Percentiles rank a stretch among this genome's conserved stretches.
Evolutionary conservation across 2,329 filamentous ascomycete species (phyloP).

Genomic region (Alternaria sp.): DNA sequence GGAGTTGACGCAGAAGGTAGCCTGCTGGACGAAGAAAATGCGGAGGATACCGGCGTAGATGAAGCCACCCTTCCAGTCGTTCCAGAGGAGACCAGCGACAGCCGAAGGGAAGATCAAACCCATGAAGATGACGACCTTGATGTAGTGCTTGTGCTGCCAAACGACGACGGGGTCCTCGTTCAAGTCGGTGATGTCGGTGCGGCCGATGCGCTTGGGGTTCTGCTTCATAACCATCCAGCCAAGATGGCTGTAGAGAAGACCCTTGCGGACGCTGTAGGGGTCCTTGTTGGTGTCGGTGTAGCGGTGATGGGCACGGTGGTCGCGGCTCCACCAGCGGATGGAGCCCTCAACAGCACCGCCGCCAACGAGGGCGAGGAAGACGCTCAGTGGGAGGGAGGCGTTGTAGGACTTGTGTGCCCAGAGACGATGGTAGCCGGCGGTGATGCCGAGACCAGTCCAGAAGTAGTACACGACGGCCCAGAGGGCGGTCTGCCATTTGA

Average conservation of each 20-base stretch:
- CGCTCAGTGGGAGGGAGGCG: slow-evolving; percentile 52
- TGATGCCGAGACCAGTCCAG: slow-evolving; percentile 74
- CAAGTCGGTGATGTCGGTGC: slow-evolving; percentile 59
- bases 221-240: slow-evolving; percentile 64
- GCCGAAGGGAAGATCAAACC: slow-evolving; percentile 57
- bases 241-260: slow-evolving; percentile 58
- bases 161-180: slow-evolving; percentile 60
- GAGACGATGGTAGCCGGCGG: slow-evolving; percentile 71
- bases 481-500: slow-evolving; percentile 73
- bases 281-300: slow-evolving; percentile 62
- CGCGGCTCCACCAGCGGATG: slow-evolving; percentile 59
- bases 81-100: slow-evolving; percentile 57
- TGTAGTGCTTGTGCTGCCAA: slow-evolving; percentile 58
- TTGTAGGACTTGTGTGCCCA: slow-evolving; percentile 66
- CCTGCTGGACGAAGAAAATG: slow-evolving; percentile 61
- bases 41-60: slow-evolving; percentile 61
- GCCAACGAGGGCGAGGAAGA: slow-evolving; percentile 58
- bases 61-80: slow-evolving; percentile 58
- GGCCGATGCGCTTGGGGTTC: slow-evolving; percentile 60
- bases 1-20: slow-evolving; percentile 62
- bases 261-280: slow-evolving; percentile 61
- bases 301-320: slow-evolving; percentile 59
- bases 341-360: slow-evolving; percentile 59
- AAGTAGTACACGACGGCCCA: slow-evolving; percentile 84
- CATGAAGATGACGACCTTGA: slow-evolving; percentile 58